Conservation (phyloP, 169 alveolate genomes). For the Plasmodium fragile region DNA sequence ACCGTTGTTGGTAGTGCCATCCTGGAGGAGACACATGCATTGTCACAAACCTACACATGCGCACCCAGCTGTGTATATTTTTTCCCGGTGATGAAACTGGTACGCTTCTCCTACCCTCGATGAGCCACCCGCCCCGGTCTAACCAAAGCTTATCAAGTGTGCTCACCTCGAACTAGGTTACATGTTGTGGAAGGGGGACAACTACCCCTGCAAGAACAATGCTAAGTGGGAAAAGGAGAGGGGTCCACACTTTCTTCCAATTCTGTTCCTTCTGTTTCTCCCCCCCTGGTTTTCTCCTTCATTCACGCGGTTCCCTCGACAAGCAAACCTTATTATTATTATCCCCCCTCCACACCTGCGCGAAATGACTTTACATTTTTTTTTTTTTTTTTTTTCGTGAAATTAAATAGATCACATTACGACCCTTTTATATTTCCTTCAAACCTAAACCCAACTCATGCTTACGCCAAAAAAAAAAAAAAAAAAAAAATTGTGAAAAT, state of each 20-base stretch:
- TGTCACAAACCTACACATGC: neutral
- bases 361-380: neutral
- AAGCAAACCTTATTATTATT: neutral
- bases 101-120: neutral
- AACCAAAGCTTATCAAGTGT: neutral
- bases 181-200: neutral
- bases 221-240: neutral
- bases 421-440: neutral
- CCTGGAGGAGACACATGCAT: neutral
- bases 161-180: neutral
- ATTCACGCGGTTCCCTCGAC: neutral
- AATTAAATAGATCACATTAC: neutral
- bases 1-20: neutral
- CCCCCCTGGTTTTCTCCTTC: neutral
- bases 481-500: neutral
- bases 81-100: neutral
- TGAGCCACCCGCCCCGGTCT: neutral
- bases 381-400: constrained; percentile 8
- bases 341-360: neutral
- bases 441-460: neutral
- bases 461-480: neutral
- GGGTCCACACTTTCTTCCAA: neutral
- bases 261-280: neutral
- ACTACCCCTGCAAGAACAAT: neutral
- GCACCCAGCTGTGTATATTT: neutral